Conservation (phyloP, 2,329 filamentous ascomycete species). For the Aureobasidium leucospermi region DNA sequence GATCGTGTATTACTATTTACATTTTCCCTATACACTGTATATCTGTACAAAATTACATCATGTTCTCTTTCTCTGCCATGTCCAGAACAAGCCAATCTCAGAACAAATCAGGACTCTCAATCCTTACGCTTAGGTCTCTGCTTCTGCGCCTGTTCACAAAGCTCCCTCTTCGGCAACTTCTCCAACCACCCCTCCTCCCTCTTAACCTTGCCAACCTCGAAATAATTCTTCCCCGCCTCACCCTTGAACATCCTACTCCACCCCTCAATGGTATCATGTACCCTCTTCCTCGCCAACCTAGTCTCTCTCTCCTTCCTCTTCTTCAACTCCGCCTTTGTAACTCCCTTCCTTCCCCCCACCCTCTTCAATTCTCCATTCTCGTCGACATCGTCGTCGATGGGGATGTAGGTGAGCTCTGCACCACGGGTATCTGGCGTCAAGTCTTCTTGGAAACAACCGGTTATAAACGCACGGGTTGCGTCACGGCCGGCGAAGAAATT, state of each 20-base stretch:
- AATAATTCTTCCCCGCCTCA: conserved; percentile 66
- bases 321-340: conserved; percentile 36
- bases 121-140: conserved; percentile 48
- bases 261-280: conserved; percentile 61
- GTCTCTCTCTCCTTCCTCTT: conserved; percentile 55
- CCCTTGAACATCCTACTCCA: conserved; percentile 75
- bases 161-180: conserved; percentile 46
- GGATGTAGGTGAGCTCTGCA: conserved; percentile 75
- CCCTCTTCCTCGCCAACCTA: conserved; percentile 55
- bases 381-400: conserved; percentile 43
- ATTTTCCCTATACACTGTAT: conserved; percentile 4
- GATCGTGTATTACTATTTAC: conserved; percentile 6
- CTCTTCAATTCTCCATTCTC: conserved; percentile 21
- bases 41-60: conserved; percentile 8
- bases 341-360: conserved; percentile 22
- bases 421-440: conserved; percentile 76
- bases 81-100: background rate
- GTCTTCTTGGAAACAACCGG: conserved; percentile 86
- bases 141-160: conserved; percentile 67
- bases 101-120: background rate
- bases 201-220: conserved; percentile 67
- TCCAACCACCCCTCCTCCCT: conserved; percentile 55
- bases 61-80: background rate
- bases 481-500: conserved; percentile 80
- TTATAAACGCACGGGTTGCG: conserved; percentile 82